Base-by-base conservation (phyloP, 1,284 basidiomycete genomes). In the Sanghuangporus sanghuang region DNA sequence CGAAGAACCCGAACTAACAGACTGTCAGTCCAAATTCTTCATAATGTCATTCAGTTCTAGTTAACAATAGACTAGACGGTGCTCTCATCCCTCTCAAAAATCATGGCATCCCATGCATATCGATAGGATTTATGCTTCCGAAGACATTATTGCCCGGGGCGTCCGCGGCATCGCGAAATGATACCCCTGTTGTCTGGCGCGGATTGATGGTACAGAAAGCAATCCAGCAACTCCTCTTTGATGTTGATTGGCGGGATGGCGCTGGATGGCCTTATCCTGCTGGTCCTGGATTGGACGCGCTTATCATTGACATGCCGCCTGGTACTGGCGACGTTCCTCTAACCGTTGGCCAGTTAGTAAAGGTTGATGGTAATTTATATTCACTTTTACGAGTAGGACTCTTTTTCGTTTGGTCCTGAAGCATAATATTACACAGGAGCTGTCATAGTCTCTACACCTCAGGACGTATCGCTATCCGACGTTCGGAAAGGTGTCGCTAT, bases 201-300 rank as follows among this genome's bases (percentile, higher is more conserved):
- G 96, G 96, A 1, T 85, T 98, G 57, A 98, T 99, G 96, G 97
- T 99, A 1, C 96, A 97, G 78, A 99, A 99, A 73, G 96, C 96
- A 27, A 95, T 96, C 0, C 96, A 98, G 74, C 94, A 99, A 73
- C 80, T 99, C 0, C 81, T 98, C 0, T 98, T 99, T 72, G 95
- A 98, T 69, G 95, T 98, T 1, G 96, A 98, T 73, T 99, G 97
- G 96, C 76, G 81, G 32, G 77, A 74, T 2, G 39, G 59, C 35
- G 53, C 58, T 54, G 63, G 63, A 6, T 54, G 42, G 18, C 44
- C 18, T 16, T 75, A 76, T 8, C 72, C 69, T 35, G 66, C 73
- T 58, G 74, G 75, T n/a, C 70, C 75, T 2, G 80, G 78, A 3
- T 76, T 98, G 35, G 96, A 99, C 71, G 80, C 94, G 0, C 80